These are phyloP conservation scores for Leccinellum rugosiceps DNA, from an alignment of 768 basidiomycete genomes.

Conservation along the genomic window DNA sequence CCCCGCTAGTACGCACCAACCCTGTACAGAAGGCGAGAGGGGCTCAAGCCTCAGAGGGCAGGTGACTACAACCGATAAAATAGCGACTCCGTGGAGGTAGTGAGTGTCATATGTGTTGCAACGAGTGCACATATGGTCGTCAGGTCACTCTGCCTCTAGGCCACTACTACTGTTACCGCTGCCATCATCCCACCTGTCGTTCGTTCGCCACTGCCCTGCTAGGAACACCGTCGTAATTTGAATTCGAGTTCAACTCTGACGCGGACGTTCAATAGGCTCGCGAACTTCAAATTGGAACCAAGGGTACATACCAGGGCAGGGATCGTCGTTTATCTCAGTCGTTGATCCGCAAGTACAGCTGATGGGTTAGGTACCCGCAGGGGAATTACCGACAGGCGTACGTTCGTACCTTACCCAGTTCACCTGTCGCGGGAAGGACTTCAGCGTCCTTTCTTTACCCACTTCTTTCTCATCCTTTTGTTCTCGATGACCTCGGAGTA, in stretches of 20 bases:
- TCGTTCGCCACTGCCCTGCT: neutral
- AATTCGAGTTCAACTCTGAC: neutral
- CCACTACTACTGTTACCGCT: neutral
- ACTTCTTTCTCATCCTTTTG: neutral
- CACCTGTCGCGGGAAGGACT: neutral
- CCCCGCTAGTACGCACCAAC: neutral
- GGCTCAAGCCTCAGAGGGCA: no score
- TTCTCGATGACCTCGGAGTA: neutral
- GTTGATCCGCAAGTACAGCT: neutral
- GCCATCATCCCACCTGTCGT: neutral
- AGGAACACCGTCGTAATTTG: neutral
- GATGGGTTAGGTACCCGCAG: neutral
- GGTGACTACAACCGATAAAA: neutral
- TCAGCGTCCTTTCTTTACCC: neutral
- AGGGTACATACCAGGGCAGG: neutral
- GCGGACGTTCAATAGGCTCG: neutral
- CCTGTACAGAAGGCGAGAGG: neutral
- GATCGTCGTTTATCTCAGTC: no score
- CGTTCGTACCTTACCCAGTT: neutral
- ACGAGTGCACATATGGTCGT: neutral
- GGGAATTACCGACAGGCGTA: neutral
- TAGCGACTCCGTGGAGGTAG: neutral
- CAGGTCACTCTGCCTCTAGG: neutral
- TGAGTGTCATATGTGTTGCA: neutral
- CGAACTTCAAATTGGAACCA: neutral